Conservation (phyloP, 2,329 filamentous ascomycete species). For the Colletotrichum cordylinicola region DNA sequence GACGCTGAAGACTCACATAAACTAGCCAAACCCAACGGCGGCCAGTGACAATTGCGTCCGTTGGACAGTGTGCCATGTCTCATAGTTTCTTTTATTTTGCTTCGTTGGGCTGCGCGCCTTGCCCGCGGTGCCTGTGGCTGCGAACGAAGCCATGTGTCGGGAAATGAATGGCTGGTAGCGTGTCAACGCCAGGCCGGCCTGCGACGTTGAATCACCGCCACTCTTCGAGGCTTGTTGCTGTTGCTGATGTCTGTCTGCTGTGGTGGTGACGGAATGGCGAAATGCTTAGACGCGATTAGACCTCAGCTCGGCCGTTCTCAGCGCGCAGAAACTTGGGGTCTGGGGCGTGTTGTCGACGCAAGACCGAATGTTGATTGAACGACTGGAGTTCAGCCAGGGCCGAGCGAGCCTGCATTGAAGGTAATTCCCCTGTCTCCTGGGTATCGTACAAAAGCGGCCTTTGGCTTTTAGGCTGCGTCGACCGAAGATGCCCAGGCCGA, state of each 20-base stretch:
- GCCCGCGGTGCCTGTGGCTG: not conserved
- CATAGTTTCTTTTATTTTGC: slow-evolving; percentile 9
- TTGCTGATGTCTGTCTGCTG: not conserved
- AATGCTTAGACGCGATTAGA: not conserved
- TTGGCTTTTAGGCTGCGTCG: not conserved
- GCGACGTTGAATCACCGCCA: not conserved
- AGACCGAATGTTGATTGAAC: not conserved
- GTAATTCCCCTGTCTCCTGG: not conserved
- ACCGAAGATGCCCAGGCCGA: not conserved
- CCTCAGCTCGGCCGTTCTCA: not conserved
- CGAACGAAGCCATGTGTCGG: not conserved
- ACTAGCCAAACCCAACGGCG: not conserved
- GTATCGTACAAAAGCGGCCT: not conserved
- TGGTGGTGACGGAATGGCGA: not conserved
- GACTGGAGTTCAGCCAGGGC: not conserved
- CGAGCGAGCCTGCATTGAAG: not conserved
- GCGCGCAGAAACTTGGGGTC: not conserved
- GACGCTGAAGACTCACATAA: not conserved
- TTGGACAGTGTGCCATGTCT: not conserved
- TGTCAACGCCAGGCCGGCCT: not conserved
- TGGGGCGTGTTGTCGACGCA: not conserved
- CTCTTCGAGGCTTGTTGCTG: not conserved
- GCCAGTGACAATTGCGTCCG: not conserved
- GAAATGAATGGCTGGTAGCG: not conserved
- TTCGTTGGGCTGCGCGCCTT: not conserved